Evolutionary conservation across 441 rosid species (phyloP), one percentile per base, ranked within the genome.

Genomic region (Jatropha multifida): DNA sequence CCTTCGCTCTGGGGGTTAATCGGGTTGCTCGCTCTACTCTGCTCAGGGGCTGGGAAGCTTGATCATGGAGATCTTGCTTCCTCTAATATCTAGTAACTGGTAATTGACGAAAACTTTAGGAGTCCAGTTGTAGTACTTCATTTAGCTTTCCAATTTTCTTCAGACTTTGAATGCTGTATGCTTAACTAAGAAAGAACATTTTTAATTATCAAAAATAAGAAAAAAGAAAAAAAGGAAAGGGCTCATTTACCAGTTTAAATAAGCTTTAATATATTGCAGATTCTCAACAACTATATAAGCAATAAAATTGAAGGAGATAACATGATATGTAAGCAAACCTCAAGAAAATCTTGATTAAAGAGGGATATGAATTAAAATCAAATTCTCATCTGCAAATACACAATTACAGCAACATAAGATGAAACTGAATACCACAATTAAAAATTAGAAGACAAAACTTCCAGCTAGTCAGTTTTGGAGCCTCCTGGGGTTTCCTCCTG

Each of bases 41-140:
- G 61, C 92, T 93, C 14, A 76, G 96, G 76, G 98, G 96, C 11
- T 93, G 94, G 98, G 98, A 85, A 78, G 91, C 97, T 46, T 92
- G 71, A 73, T 65, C n/a, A 7, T 44, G 49, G 4, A 66, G 46
- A 48, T 68, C 42, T 67, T 46, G 56, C 58, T 8, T 0, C 65
- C 72, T 69, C 61, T 17, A 68, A 11, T 32, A 2, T 12, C 5
- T 41, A n/a, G 13, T 18, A 38, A 4, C 68, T 14, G 55, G 41
- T 23, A 44, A 13, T 44, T 44, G 70, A 18, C 10, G 12, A 40
- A 65, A n/a, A 65, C 14, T 2, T 0, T 15, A 67, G n/a, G 3
- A 4, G 41, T 17, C 13, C 26, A 27, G 7, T 26, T 26, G 4
- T 51, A 15, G 6, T 8, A 3, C 48, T 41, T 55, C 61, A 5